phyloP scores from a whole-genome alignment of 208 protist genomes.

The Naegleria lovaniensis region DNA sequence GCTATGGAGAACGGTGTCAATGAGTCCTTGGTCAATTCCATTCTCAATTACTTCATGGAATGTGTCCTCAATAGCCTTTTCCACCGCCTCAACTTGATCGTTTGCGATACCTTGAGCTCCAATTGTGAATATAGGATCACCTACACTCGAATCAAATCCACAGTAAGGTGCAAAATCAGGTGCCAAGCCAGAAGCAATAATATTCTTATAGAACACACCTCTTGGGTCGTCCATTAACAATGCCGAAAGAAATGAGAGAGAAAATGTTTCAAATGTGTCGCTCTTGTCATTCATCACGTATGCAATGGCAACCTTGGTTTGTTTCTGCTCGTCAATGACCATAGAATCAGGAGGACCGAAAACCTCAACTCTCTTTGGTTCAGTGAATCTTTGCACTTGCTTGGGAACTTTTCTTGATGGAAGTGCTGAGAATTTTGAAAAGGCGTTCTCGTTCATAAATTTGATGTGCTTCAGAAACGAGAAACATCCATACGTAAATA shows the following conservation, averaged over 20 bases:
- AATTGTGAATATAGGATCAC: background rate
- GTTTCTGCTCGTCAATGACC: background rate
- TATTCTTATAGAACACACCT: slow-evolving; percentile 23
- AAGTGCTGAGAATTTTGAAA: background rate
- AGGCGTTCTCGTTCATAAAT: background rate
- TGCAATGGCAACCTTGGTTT: background rate
- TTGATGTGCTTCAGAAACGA: background rate
- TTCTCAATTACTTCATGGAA: background rate
- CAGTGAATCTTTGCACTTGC: background rate
- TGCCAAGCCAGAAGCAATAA: slow-evolving; percentile 8
- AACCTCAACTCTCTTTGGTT: background rate
- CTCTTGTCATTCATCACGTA: background rate
- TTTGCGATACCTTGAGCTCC: background rate
- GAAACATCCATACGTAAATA: slow-evolving; percentile 29
- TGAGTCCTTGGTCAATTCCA: background rate
- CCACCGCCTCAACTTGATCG: background rate
- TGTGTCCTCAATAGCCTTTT: background rate
- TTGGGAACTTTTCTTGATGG: background rate
- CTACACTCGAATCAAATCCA: background rate
- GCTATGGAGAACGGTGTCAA: background rate
- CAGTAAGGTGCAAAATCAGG: background rate
- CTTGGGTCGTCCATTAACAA: slow-evolving; percentile 12
- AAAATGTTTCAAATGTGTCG: background rate
- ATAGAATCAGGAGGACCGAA: slow-evolving; percentile 7
- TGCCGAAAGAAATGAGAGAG: background rate